Evolutionary conservation across 2,329 filamentous ascomycete species (phyloP).

Genomic region (Aspergillus sp.): DNA sequence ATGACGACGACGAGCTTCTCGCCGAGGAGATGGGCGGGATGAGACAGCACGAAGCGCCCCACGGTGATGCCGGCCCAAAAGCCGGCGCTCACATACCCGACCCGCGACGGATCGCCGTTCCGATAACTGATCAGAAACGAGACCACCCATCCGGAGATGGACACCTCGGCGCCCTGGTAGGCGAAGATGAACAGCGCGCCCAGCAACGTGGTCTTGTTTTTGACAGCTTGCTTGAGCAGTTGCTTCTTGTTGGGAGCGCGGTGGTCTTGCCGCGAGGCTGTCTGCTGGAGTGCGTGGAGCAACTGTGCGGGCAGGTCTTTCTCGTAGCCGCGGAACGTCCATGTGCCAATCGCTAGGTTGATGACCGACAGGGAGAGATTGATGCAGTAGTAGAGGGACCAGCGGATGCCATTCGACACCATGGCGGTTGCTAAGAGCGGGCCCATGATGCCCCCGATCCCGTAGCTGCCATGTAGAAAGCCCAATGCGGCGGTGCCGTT

Average conservation of each 20-base stretch:
- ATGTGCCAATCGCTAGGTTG: conserved; percentile 59
- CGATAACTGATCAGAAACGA: conserved; percentile 75
- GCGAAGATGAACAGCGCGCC: conserved; percentile 80
- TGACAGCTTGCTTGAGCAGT: conserved; percentile 47
- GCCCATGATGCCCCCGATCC: conserved; percentile 61
- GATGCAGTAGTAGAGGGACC: conserved; percentile 72
- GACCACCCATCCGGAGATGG: conserved; percentile 82
- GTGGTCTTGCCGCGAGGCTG: conserved; percentile 37
- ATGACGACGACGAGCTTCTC: conserved; percentile 67
- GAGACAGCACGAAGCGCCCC: conserved; percentile 69
- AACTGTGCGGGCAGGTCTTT: conserved; percentile 52
- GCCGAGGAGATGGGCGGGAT: conserved; percentile 64
- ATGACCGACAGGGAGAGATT: conserved; percentile 57
- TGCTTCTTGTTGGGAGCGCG: conserved; percentile 25
- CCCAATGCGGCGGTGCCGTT: conserved; percentile 51
- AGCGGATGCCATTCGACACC: conserved; percentile 59
- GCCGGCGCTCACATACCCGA: conserved; percentile 75
- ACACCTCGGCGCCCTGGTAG: conserved; percentile 82
- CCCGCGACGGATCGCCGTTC: conserved; percentile 64
- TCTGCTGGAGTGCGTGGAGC: conserved; percentile 42
- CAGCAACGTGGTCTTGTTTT: conserved; percentile 62
- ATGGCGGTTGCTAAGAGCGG: conserved; percentile 74
- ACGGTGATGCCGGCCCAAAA: conserved; percentile 71
- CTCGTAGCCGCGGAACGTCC: conserved; percentile 67
- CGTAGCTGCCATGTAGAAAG: conserved; percentile 41